Evolutionary conservation across 2,329 filamentous ascomycete genomes (phyloP).

Genomic region (Shiraia sp.): DNA sequence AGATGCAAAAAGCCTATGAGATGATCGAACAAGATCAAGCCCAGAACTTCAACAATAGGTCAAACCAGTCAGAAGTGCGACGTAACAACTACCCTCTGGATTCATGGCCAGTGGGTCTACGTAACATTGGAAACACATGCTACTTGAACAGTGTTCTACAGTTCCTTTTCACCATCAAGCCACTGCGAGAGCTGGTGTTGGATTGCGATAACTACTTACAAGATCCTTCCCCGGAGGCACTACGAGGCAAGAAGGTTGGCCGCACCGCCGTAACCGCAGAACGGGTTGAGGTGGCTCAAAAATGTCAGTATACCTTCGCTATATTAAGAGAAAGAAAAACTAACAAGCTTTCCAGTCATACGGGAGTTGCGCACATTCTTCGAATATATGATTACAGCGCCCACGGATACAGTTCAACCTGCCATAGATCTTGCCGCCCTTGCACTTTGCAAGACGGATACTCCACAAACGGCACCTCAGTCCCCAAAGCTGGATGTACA

Average conservation of each 20-base stretch:
- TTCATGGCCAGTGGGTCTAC: slow-evolving; percentile 78
- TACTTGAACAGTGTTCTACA: slow-evolving; percentile 97
- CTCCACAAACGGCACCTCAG: slow-evolving; percentile 32
- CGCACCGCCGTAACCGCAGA: slow-evolving; percentile 66
- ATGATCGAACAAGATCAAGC: slow-evolving; percentile 47
- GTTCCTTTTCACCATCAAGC: slow-evolving; percentile 87
- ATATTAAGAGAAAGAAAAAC: neutral
- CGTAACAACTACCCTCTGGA: slow-evolving; percentile 41
- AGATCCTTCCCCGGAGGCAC: slow-evolving; percentile 64
- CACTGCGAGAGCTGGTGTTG: slow-evolving; percentile 78
- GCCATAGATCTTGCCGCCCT: slow-evolving; percentile 78
- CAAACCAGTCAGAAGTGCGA: slow-evolving; percentile 17
- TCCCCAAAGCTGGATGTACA: slow-evolving; percentile 50
- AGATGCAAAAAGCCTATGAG: slow-evolving; percentile 52
- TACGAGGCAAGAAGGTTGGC: slow-evolving; percentile 74
- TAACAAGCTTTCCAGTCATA: slow-evolving; percentile 62
- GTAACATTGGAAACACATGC: slow-evolving; percentile 96
- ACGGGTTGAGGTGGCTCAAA: slow-evolving; percentile 65
- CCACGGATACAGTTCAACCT: slow-evolving; percentile 67
- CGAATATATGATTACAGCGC: slow-evolving; percentile 67
- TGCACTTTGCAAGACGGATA: slow-evolving; percentile 68
- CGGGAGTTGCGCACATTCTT: slow-evolving; percentile 74
- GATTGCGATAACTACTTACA: slow-evolving; percentile 74
- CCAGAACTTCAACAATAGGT: slow-evolving; percentile 22
- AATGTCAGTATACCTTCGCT: slow-evolving; percentile 62